These are phyloP conservation scores for Davidsoniella australis DNA, from an alignment of 2,329 filamentous ascomycete genomes.

Conservation along the genomic window DNA sequence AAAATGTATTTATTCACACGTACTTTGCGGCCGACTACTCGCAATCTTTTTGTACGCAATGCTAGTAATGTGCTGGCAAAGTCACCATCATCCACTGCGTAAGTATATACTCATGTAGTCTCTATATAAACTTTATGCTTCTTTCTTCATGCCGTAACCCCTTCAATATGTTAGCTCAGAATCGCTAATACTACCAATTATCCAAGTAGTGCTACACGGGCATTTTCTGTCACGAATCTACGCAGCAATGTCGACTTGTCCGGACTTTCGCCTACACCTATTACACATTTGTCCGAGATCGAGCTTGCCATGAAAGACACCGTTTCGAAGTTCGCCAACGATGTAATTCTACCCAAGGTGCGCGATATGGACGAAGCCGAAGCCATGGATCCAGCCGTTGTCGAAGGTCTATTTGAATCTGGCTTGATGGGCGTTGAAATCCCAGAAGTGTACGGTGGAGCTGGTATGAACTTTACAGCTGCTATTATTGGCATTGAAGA, in stretches of 20 bases:
- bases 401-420: slow-evolving; percentile 93
- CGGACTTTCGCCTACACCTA: slow-evolving; percentile 74
- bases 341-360: slow-evolving; percentile 76
- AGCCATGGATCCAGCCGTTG: slow-evolving; percentile 70
- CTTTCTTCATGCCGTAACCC: too few species aligned
- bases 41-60: neutral
- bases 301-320: slow-evolving; percentile 79
- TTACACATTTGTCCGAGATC: slow-evolving; percentile 80
- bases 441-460: slow-evolving; percentile 88
- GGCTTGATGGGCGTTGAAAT: slow-evolving; percentile 96
- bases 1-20: slow-evolving; percentile 12
- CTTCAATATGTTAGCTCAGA: neutral
- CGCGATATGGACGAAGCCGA: slow-evolving; percentile 97
- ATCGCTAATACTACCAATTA: slow-evolving; percentile 4
- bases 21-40: slow-evolving; percentile 8
- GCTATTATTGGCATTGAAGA: slow-evolving; percentile 96
- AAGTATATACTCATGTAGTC: too few species aligned
- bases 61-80: too few species aligned
- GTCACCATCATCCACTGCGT: too few species aligned
- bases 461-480: slow-evolving; percentile 96
- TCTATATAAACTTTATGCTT: too few species aligned
- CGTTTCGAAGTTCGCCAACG: slow-evolving; percentile 78
- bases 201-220: slow-evolving; percentile 23
- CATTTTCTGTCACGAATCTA: slow-evolving; percentile 44
- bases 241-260: slow-evolving; percentile 45